These are phyloP conservation scores for Coemansia biformis DNA, from an alignment of 192 early-diverging fungal genomes.

Conservation along the genomic window DNA sequence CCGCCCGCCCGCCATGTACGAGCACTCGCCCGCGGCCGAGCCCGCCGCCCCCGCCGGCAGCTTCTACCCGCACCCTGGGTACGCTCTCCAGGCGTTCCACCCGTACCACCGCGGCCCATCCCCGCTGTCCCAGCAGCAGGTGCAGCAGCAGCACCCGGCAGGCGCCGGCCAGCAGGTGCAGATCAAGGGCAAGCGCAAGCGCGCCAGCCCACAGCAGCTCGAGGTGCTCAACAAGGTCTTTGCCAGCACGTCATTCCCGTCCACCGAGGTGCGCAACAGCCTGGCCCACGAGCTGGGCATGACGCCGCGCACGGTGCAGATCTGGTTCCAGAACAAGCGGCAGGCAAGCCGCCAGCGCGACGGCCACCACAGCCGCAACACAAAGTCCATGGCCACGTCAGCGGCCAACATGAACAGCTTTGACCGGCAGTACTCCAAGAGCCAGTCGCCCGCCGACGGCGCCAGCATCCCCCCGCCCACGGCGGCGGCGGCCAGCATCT, in stretches of 20 bases:
- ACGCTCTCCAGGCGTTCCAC: slow-evolving; percentile 9
- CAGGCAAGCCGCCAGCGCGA: slow-evolving; percentile 66
- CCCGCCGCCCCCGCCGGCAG: background rate
- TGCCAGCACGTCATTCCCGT: slow-evolving; percentile 73
- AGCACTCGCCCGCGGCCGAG: slow-evolving; percentile 1
- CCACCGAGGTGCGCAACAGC: slow-evolving; percentile 69
- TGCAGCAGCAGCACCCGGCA: background rate
- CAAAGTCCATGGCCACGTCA: slow-evolving; percentile 35
- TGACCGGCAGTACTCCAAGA: slow-evolving; percentile 19
- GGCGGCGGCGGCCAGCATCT: no score
- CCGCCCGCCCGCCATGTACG: slow-evolving; percentile 15
- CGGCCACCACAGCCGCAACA: slow-evolving; percentile 48
- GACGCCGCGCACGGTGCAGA: slow-evolving; percentile 88
- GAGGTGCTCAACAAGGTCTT: slow-evolving; percentile 73
- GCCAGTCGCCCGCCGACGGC: slow-evolving; percentile 17
- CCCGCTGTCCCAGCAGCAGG: background rate
- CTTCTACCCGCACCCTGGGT: slow-evolving; percentile 1
- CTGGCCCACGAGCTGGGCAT: slow-evolving; percentile 77
- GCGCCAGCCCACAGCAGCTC: slow-evolving; percentile 73
- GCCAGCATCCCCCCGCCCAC: no score
- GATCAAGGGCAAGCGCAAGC: slow-evolving; percentile 72
- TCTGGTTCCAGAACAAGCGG: slow-evolving; percentile 97
- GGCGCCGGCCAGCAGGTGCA: slow-evolving; percentile 6
- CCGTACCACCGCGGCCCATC: slow-evolving; percentile 18
- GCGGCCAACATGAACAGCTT: slow-evolving; percentile 11